phyloP scores from a whole-genome alignment of 2,329 filamentous ascomycete genomes.

The Leptosphaerulina australis region DNA sequence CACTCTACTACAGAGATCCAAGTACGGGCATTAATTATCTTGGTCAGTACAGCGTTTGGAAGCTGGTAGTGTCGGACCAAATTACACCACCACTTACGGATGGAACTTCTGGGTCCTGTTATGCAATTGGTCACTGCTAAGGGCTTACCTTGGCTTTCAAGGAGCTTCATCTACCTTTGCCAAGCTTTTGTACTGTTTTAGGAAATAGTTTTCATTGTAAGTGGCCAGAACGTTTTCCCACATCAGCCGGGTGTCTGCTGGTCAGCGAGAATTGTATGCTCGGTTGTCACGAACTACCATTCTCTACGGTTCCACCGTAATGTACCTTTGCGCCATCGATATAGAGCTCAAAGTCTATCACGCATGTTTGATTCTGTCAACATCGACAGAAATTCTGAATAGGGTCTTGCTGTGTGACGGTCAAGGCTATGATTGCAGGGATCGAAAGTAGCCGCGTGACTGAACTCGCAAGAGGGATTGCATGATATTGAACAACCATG shows the following conservation, averaged over 20 bases:
- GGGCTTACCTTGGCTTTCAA: too few relatives aligned
- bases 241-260: constrained; percentile 57
- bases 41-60: too few relatives aligned
- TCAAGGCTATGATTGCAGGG: constrained; percentile 43
- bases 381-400: constrained; percentile 28
- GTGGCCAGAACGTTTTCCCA: constrained; percentile 59
- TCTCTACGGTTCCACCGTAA: constrained; percentile 50
- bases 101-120: constrained; percentile 59
- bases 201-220: constrained; percentile 18
- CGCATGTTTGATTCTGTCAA: constrained; percentile 61
- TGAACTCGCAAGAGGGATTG: neutral
- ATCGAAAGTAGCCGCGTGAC: neutral
- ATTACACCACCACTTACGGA: constrained; percentile 53
- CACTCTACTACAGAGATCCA: too few relatives aligned
- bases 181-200: constrained; percentile 19
- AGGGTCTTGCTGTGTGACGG: constrained; percentile 30
- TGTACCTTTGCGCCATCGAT: constrained; percentile 64
- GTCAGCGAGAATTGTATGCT: constrained; percentile 1
- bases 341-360: constrained; percentile 63
- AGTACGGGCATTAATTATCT: too few relatives aligned
- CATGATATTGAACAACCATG: neutral
- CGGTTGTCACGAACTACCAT: constrained; percentile 45
- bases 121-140: neutral
- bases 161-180: constrained; percentile 21
- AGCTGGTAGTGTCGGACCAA: constrained; percentile 62